Evolutionary conservation across 805 yeast species (phyloP).

Genomic region (Dipodascus geniculatus): DNA sequence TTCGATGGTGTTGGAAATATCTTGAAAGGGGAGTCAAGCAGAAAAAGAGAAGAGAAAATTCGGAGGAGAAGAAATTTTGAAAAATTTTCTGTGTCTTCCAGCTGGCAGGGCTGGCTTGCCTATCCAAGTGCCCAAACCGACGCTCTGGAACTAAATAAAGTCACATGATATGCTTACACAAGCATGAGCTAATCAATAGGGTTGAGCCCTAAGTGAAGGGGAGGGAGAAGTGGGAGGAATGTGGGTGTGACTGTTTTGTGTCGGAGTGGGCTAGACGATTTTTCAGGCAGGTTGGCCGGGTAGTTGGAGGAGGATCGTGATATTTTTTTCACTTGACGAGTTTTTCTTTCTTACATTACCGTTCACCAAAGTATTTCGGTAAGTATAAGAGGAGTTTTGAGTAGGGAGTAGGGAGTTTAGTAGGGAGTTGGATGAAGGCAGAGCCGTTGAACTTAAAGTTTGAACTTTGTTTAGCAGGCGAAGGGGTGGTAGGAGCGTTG

Average conservation of each 20-base stretch:
- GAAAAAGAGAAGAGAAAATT: not conserved
- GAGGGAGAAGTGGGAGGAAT: too few relatives aligned
- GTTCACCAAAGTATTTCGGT: conserved; percentile 1
- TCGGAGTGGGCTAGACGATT: too few relatives aligned
- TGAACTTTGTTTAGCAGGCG: too few relatives aligned
- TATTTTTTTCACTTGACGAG: not conserved
- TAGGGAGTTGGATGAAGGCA: too few relatives aligned
- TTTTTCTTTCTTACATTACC: not conserved
- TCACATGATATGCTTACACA: not conserved
- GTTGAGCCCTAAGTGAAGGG: not conserved
- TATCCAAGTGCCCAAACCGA: not conserved
- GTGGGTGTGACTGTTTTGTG: not conserved
- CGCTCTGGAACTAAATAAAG: not conserved
- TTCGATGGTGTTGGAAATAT: not conserved
- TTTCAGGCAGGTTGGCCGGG: too few relatives aligned
- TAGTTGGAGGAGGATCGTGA: too few relatives aligned
- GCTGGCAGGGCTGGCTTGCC: too few relatives aligned
- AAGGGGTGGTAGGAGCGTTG: too few relatives aligned
- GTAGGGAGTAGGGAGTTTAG: too few relatives aligned
- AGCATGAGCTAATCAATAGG: not conserved
- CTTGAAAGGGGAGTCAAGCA: not conserved
- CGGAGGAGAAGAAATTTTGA: not conserved
- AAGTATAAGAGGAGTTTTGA: too few relatives aligned
- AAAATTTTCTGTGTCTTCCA: too few relatives aligned
- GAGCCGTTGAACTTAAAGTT: too few relatives aligned